phyloP scores from a whole-genome alignment of 2,329 filamentous ascomycete genomes.

The Colletotrichum sublineola region DNA sequence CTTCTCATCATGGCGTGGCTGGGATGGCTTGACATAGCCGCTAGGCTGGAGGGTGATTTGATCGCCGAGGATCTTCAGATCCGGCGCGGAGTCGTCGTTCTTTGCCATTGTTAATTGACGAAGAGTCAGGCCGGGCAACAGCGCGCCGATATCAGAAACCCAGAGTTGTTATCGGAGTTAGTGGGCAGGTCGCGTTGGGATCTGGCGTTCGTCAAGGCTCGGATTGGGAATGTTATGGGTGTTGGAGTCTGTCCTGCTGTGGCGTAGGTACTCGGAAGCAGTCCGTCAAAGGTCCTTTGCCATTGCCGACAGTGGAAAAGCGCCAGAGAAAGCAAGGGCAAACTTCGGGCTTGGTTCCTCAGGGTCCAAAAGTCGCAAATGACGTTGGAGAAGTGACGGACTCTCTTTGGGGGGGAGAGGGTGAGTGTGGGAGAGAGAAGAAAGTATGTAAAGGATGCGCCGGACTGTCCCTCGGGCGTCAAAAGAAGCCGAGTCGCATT shows the following conservation, averaged over 20 bases:
- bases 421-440: too few relatives aligned
- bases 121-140: background rate
- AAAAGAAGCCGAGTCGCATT: constrained; percentile 27
- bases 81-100: constrained; percentile 68
- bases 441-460: constrained; percentile 10
- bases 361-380: constrained; percentile 13
- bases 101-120: constrained; percentile 51
- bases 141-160: background rate
- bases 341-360: background rate
- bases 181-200: background rate
- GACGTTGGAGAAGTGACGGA: constrained; percentile 34
- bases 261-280: constrained; percentile 13
- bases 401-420: background rate
- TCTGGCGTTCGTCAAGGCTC: background rate
- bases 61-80: constrained; percentile 82
- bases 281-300: constrained; percentile 34
- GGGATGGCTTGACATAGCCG: constrained; percentile 70
- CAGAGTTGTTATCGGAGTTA: background rate
- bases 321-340: background rate
- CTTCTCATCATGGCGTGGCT: constrained; percentile 61
- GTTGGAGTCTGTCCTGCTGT: background rate
- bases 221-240: background rate
- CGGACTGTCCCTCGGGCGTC: constrained; percentile 5
- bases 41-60: constrained; percentile 81
- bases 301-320: constrained; percentile 30